These are phyloP conservation scores for Pseudopyrenochaeta lycopersici DNA, from an alignment of 2,329 filamentous ascomycete species.

Conservation along the genomic window DNA sequence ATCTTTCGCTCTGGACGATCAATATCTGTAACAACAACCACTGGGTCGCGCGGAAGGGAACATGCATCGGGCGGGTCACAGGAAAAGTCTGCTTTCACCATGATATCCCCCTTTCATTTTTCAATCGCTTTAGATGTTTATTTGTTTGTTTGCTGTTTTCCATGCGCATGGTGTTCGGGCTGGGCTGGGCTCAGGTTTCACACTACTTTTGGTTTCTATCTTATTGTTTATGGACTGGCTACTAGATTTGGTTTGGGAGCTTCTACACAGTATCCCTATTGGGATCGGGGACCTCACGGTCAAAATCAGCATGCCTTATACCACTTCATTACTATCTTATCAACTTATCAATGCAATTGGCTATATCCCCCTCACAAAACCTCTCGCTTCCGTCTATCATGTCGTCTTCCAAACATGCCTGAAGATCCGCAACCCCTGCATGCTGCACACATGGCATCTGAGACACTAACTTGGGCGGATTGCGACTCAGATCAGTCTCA, in stretches of 20 bases:
- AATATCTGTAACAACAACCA: constrained; percentile 47
- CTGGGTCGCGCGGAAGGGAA: constrained; percentile 33
- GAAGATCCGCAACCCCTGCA: constrained; percentile 25
- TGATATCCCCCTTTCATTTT: constrained; percentile 44
- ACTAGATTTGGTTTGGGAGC: constrained; percentile 28
- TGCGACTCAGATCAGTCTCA: constrained; percentile 23
- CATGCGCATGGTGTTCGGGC: constrained; percentile 29
- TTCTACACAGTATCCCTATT: constrained; percentile 24
- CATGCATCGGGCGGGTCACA: constrained; percentile 47
- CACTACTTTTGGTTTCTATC: constrained; percentile 8
- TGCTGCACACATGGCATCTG: constrained; percentile 38
- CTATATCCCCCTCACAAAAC: constrained; percentile 3
- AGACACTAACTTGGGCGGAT: constrained; percentile 28
- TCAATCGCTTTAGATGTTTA: constrained; percentile 21
- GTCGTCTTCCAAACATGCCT: constrained; percentile 12
- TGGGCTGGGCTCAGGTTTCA: constrained; percentile 22
- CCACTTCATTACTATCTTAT: constrained; percentile 21
- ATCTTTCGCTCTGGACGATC: constrained; percentile 43
- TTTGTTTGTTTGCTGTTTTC: constrained; percentile 19
- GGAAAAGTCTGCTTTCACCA: constrained; percentile 49
- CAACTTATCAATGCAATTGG: constrained; percentile 31
- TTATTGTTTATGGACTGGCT: constrained; percentile 24
- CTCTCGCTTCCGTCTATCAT: constrained; percentile 1
- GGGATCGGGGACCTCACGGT: constrained; percentile 37
- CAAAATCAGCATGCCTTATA: constrained; percentile 40